Base-by-base conservation (phyloP, 1,139 yeast species). In the Pichia sp. region DNA sequence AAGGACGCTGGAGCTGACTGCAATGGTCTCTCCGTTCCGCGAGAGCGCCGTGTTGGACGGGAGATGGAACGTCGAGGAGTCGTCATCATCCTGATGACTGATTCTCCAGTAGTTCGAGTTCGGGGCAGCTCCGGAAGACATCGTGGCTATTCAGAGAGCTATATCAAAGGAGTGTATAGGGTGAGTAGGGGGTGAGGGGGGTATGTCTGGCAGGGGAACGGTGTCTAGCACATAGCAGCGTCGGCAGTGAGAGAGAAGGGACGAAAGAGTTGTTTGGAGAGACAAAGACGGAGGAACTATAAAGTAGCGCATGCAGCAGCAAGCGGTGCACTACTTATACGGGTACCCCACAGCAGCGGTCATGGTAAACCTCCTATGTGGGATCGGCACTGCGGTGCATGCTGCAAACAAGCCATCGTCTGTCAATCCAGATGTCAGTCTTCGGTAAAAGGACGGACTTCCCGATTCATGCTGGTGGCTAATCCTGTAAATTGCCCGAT, bases 31-130 rank as follows among this genome's bases (percentile, higher is more conserved):
- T 7, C 66, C 69, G 49, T 75, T 77, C 19, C 74, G 67, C 8
- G 82, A 76, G 56, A 87, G 68, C 0, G 86, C 72, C 0, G 89
- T 84, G 51, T 87, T 71, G 58, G 55, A 47, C 2, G 57, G 44
- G 4, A 50, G 23, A 40, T 73, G 39, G 12, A 18, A 44, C 9
- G 54, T 55, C 9, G 53, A 42, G 13, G 41, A 16, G 8, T 51
- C 55, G 26, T 53, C 50, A 19, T 51, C 51, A 5, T 53, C 47
- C 18, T 41, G 44, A n/a, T 59, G 46, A 16, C 58, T 61, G 13
- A 85, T 71, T 58, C 76, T 79, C 95, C 95, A 87, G 67, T 86
- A 86, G 64, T 74, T 22, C 8, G 48, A 26, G 37, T n/a, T 13
- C 3, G 37, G 19, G 18, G 8, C n/a, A 18, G 18, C n/a, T 16